Evolutionary conservation across 1,139 yeast genomes (phyloP).

Genomic region (Sugiyamaella japonica): DNA sequence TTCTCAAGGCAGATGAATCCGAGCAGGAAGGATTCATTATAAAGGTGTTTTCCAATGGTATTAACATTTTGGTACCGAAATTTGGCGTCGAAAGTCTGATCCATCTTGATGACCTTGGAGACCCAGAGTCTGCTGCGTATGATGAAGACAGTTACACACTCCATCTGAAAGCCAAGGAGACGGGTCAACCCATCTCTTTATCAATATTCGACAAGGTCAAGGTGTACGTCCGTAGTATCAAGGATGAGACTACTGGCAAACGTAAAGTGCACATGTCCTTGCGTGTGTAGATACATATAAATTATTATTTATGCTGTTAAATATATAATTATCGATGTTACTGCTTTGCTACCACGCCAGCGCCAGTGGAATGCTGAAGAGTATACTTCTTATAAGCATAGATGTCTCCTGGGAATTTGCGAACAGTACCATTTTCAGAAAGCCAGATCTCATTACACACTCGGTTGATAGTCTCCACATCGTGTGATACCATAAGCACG

Average conservation of each 20-base stretch:
- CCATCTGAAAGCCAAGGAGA: slow-evolving; percentile 48
- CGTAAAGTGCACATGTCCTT: slow-evolving; percentile 76
- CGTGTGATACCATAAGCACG: slow-evolving; percentile 96
- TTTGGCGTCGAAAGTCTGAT: slow-evolving; percentile 96
- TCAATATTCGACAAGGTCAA: slow-evolving; percentile 83
- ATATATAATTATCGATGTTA: slow-evolving; percentile 38
- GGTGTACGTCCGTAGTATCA: slow-evolving; percentile 76
- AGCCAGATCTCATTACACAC: slow-evolving; percentile 97
- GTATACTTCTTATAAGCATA: slow-evolving; percentile 89
- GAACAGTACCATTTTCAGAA: slow-evolving; percentile 79
- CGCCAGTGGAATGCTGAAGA: slow-evolving; percentile 67
- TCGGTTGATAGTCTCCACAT: slow-evolving; percentile 80
- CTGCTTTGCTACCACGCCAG: slow-evolving; percentile 89
- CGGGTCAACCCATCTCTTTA: slow-evolving; percentile 45
- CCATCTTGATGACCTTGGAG: slow-evolving; percentile 69
- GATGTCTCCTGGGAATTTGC: slow-evolving; percentile 78
- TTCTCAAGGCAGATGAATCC: slow-evolving; percentile 71
- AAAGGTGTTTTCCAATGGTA: slow-evolving; percentile 90
- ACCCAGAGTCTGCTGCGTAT: slow-evolving; percentile 65
- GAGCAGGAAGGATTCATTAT: slow-evolving; percentile 88
- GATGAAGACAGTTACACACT: slow-evolving; percentile 78
- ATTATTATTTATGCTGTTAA: background rate
- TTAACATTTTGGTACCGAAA: slow-evolving; percentile 93
- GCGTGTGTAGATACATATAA: slow-evolving; percentile 16
- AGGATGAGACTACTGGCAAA: slow-evolving; percentile 89